Base-by-base conservation (phyloP, 768 basidiomycete species). In the Multifurca ochricompacta region DNA sequence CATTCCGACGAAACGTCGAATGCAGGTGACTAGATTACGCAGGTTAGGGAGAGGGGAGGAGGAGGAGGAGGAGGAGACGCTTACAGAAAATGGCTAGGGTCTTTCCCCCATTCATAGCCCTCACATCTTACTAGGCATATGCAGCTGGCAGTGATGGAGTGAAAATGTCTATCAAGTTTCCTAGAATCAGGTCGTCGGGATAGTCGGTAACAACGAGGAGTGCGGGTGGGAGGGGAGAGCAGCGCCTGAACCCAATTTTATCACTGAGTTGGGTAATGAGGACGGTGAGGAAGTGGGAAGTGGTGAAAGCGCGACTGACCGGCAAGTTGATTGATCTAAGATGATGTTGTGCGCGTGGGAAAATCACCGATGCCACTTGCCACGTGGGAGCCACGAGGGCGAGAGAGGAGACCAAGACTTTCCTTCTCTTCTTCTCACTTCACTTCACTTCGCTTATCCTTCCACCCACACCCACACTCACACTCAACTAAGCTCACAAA, bases 181-280 rank as follows among this genome's bases (percentile, higher is more conserved):
- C 70, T 6, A 86, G 64, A 53, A 88, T 85, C 4, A 66, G 68
- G 2, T 75, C 69, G 61, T 87, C 83, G 1, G 85, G 83, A 64
- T 85, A 83, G 65, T 91, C 86, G 3, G 82, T 86, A 19, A 74
- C 72, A 13, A 85, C 78, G 34, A 85, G 70, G 32, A 80, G 67
- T 9, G 74, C 68, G 3, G 83, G 81, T 3, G 78, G 53, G 82
- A 85, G 4, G 85, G 85, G 7, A 90, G 65, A 16, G 79, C 85
- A 41, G 78, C 76, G 6, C 87, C 85, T 7, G 84, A 77, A 3
- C 83, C 85, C 3, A 88, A 76, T 64, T 89, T 87, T n/a, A 88
- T 63, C 1, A 83, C 84, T 85, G 40, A 25, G 32, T 34, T 30
- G 47, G 18, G 32, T n/a, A 48, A 37, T 34, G 13, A 11, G 16